A percentile compares a stretch with the other conserved stretches of the same genome.
phyloP scores from a whole-genome alignment of 2,329 filamentous ascomycete genomes.

The Fusarium irregulare region DNA sequence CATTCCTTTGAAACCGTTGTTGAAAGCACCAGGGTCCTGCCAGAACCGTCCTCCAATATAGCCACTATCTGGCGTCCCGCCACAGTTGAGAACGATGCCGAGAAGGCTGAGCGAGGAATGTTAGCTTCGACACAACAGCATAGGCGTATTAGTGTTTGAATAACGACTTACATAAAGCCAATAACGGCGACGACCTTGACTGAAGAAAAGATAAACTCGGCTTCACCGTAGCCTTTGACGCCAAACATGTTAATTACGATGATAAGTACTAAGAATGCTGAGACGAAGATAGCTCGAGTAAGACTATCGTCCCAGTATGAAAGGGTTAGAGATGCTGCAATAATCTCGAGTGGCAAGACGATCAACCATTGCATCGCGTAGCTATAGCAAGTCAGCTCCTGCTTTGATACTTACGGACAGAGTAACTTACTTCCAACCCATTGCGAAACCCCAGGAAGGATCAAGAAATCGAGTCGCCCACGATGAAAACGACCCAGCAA shows the following conservation, averaged over 20 bases:
- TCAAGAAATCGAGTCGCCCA: conserved; percentile 94
- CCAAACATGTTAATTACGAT: conserved; percentile 88
- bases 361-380: conserved; percentile 91
- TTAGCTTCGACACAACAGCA: conserved; percentile 46
- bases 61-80: conserved; percentile 76
- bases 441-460: conserved; percentile 93
- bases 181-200: conserved; percentile 89
- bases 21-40: conserved; percentile 83
- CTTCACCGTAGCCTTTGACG: conserved; percentile 89
- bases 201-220: conserved; percentile 87
- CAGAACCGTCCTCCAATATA: conserved; percentile 87
- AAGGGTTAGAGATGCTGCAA: conserved; percentile 86
- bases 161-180: conserved; percentile 78
- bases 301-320: conserved; percentile 78
- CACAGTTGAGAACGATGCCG: conserved; percentile 86
- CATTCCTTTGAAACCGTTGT: conserved; percentile 86
- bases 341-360: conserved; percentile 85
- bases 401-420: neutral
- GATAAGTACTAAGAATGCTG: conserved; percentile 82
- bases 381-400: conserved; percentile 54
- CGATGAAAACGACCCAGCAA: conserved; percentile 90
- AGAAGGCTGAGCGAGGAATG: conserved; percentile 69
- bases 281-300: conserved; percentile 80
- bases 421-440: conserved; percentile 85
- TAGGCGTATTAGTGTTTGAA: neutral